phyloP scores from a whole-genome alignment of 345 rosid genomes.

The Camelina sativa region DNA sequence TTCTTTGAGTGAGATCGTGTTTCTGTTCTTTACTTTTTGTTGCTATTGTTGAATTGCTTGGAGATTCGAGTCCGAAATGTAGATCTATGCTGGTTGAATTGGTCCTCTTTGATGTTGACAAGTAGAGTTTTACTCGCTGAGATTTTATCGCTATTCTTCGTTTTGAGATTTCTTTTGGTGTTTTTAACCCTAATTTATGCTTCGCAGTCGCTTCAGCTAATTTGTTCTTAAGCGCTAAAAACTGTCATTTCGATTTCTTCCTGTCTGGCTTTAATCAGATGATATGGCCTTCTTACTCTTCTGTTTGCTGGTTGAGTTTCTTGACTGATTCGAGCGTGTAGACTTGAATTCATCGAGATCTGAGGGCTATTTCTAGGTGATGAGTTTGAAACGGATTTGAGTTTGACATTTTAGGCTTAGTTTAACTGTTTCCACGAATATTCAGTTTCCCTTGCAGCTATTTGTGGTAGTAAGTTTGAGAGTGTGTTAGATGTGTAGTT shows the following conservation, averaged over 20 bases:
- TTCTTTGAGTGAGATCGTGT: slow-evolving; percentile 35
- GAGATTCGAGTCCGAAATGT: slow-evolving; percentile 23
- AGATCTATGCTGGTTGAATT: slow-evolving; percentile 40
- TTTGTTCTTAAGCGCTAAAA: no score
- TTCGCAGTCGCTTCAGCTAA: no score
- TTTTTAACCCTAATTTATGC: not conserved
- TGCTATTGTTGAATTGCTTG: slow-evolving; percentile 7
- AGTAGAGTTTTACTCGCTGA: slow-evolving; percentile 14
- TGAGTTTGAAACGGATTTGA: slow-evolving; percentile 18
- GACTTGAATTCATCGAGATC: slow-evolving; percentile 9
- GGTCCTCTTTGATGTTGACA: slow-evolving; percentile 28
- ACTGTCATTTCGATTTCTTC: not conserved
- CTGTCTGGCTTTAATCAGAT: not conserved
- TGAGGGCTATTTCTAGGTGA: no score
- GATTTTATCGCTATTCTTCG: not conserved
- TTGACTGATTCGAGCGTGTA: slow-evolving; percentile 10
- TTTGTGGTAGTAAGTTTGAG: not conserved
- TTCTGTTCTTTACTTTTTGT: not conserved
- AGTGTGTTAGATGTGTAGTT: no score
- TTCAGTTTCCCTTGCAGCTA: not conserved
- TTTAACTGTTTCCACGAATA: not conserved
- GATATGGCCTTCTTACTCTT: no score
- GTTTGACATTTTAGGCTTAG: slow-evolving; percentile 2
- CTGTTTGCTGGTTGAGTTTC: slow-evolving; percentile 12
- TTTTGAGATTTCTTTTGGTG: not conserved